A percentile compares a stretch with the other conserved stretches of the same genome.
These are phyloP conservation scores for Ceratobasidium sp. DNA, from an alignment of 1,284 basidiomycete genomes.

Conservation along the genomic window DNA sequence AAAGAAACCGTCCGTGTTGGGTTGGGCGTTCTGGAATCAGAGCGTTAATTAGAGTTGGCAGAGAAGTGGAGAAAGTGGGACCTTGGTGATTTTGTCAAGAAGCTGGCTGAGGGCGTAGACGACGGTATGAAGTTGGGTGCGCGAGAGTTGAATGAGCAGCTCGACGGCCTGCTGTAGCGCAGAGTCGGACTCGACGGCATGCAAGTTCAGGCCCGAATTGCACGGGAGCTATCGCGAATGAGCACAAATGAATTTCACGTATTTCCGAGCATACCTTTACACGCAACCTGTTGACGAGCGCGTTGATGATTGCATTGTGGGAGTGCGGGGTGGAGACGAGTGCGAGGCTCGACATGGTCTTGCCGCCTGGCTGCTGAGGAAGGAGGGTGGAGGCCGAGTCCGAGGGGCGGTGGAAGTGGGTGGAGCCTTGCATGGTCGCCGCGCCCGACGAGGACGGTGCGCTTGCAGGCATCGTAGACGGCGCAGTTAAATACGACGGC, in stretches of 20 bases:
- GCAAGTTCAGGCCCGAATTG: slow-evolving; percentile 80
- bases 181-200: slow-evolving; percentile 78
- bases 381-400: slow-evolving; percentile 37
- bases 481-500: too few relatives aligned
- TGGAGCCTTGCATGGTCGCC: slow-evolving; percentile 7
- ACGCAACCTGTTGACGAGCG: slow-evolving; percentile 31
- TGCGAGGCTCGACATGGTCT: slow-evolving; percentile 42
- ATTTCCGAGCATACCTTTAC: slow-evolving; percentile 14
- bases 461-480: slow-evolving; percentile 5
- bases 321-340: slow-evolving; percentile 25
- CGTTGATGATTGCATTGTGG: slow-evolving; percentile 37
- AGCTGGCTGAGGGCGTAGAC: slow-evolving; percentile 81
- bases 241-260: background rate
- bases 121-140: slow-evolving; percentile 81
- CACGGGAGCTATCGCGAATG: slow-evolving; percentile 75
- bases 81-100: slow-evolving; percentile 82
- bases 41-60: slow-evolving; percentile 44
- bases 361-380: slow-evolving; percentile 11
- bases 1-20: slow-evolving; percentile 65
- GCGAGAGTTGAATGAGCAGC: slow-evolving; percentile 81
- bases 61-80: slow-evolving; percentile 53
- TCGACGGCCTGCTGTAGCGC: slow-evolving; percentile 80
- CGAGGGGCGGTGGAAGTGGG: slow-evolving; percentile 11
- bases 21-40: slow-evolving; percentile 59
- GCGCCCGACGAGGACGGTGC: slow-evolving; percentile 9